Evolutionary conservation across 2,329 filamentous ascomycete genomes (phyloP).

Genomic region (Hypoxylon sp.): DNA sequence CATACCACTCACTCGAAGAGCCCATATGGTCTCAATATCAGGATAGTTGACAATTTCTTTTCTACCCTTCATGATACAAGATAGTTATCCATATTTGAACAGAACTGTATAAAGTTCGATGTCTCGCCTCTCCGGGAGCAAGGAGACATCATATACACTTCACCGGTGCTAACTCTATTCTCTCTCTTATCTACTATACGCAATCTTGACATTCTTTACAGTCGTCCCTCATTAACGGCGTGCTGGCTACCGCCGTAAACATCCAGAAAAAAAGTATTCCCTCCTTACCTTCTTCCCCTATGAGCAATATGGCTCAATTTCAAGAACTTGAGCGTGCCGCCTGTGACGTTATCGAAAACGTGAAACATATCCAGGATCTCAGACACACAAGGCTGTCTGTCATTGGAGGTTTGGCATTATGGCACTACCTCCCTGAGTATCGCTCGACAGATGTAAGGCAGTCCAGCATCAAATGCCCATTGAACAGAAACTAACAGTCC

Average conservation of each 20-base stretch:
- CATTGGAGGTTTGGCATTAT: constrained; percentile 49
- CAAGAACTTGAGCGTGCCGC: constrained; percentile 49
- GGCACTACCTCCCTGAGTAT: constrained; percentile 49
- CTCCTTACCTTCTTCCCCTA: constrained; percentile 10
- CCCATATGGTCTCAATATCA: constrained; percentile 10
- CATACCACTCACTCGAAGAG: constrained; percentile 12
- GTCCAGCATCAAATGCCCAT: not conserved
- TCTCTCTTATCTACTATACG: constrained; percentile 19
- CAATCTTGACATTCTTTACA: constrained; percentile 7
- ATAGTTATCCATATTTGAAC: constrained; percentile 16
- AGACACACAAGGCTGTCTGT: constrained; percentile 45
- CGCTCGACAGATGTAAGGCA: constrained; percentile 47
- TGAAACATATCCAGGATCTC: constrained; percentile 51
- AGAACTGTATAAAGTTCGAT: constrained; percentile 32
- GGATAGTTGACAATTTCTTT: not conserved
- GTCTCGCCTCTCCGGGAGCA: constrained; percentile 13
- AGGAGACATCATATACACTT: constrained; percentile 20
- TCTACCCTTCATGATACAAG: not conserved
- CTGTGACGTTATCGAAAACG: constrained; percentile 50
- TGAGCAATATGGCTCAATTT: constrained; percentile 32
- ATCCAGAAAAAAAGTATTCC: not conserved
- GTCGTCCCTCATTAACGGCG: constrained; percentile 17
- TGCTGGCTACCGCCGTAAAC: constrained; percentile 16
- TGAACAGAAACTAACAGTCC: constrained; percentile 14
- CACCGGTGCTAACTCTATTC: constrained; percentile 32